phyloP scores from a whole-genome alignment of 345 rosid genomes.

The Excoecaria cochinchinensis region DNA sequence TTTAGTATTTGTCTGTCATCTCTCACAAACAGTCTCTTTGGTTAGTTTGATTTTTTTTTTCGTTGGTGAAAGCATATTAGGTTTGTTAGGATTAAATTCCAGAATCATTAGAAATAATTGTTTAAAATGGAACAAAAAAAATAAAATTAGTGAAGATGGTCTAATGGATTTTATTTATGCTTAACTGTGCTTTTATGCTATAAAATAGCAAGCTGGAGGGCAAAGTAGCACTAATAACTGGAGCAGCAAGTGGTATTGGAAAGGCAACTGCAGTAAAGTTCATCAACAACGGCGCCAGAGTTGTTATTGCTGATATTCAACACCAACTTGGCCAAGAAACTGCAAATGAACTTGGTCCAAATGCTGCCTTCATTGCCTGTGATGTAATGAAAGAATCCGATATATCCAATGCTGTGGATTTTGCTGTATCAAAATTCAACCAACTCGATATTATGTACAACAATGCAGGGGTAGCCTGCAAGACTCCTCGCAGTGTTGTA shows the following conservation, averaged over 20 bases:
- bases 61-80: neutral
- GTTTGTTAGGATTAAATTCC: neutral
- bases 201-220: slow-evolving; percentile 64
- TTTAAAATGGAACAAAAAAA: neutral
- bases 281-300: slow-evolving; percentile 73
- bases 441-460: slow-evolving; percentile 77
- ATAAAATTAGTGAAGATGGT: neutral
- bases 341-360: slow-evolving; percentile 58
- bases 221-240: slow-evolving; percentile 80
- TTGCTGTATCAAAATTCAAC: slow-evolving; percentile 43
- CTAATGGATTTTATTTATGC: slow-evolving; percentile 3
- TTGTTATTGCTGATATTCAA: slow-evolving; percentile 72
- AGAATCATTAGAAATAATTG: neutral
- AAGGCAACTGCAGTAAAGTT: slow-evolving; percentile 70
- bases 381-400: slow-evolving; percentile 79
- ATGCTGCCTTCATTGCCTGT: slow-evolving; percentile 53
- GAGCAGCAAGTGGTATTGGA: slow-evolving; percentile 90
- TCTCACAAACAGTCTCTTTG: too few relatives aligned
- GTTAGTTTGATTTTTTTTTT: too few relatives aligned
- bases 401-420: slow-evolving; percentile 60
- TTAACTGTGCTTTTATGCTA: neutral
- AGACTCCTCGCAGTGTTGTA: slow-evolving; percentile 50
- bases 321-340: slow-evolving; percentile 50
- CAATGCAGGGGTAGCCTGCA: slow-evolving; percentile 81
- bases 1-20: too few relatives aligned